Percentiles rank a stretch among this genome's conserved stretches.
Conservation (phyloP, 1,139 yeast species). For the Candida glucosophila region DNA sequence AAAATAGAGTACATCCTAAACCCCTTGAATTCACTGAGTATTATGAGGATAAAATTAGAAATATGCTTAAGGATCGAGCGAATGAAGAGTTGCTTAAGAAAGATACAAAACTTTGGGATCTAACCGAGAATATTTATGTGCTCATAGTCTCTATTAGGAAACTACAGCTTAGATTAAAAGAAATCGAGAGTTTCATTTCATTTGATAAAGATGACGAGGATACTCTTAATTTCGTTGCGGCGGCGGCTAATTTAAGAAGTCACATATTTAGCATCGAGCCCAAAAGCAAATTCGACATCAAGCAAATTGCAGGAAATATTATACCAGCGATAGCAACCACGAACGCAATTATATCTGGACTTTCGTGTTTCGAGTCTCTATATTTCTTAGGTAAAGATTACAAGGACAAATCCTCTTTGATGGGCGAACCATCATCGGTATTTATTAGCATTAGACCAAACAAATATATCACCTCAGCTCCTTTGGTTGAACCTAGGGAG, state of each 20-base stretch:
- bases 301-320: slow-evolving; percentile 94
- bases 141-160: slow-evolving; percentile 41
- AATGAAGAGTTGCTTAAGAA: slow-evolving; percentile 19
- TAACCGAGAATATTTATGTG: slow-evolving; percentile 55
- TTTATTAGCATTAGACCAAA: slow-evolving; percentile 63
- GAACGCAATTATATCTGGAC: slow-evolving; percentile 90
- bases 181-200: slow-evolving; percentile 38
- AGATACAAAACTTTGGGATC: slow-evolving; percentile 60
- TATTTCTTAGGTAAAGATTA: slow-evolving; percentile 25
- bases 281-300: slow-evolving; percentile 78
- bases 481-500: slow-evolving; percentile 51
- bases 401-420: slow-evolving; percentile 8
- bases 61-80: slow-evolving; percentile 6
- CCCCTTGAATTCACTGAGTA: slow-evolving; percentile 38
- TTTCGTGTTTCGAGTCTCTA: slow-evolving; percentile 67
- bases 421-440: slow-evolving; percentile 38
- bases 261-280: slow-evolving; percentile 60
- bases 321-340: slow-evolving; percentile 98
- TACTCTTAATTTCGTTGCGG: slow-evolving; percentile 77
- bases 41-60: slow-evolving; percentile 10
- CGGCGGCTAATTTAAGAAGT: slow-evolving; percentile 82
- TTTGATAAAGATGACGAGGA: slow-evolving; percentile 96
- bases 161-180: slow-evolving; percentile 42
- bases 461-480: slow-evolving; percentile 59
- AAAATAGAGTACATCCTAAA: slow-evolving; percentile 54